Evolutionary conservation across 1,284 basidiomycete species (phyloP), one percentile per base, ranked within the genome.

Genomic region (Spongiforma sp.): DNA sequence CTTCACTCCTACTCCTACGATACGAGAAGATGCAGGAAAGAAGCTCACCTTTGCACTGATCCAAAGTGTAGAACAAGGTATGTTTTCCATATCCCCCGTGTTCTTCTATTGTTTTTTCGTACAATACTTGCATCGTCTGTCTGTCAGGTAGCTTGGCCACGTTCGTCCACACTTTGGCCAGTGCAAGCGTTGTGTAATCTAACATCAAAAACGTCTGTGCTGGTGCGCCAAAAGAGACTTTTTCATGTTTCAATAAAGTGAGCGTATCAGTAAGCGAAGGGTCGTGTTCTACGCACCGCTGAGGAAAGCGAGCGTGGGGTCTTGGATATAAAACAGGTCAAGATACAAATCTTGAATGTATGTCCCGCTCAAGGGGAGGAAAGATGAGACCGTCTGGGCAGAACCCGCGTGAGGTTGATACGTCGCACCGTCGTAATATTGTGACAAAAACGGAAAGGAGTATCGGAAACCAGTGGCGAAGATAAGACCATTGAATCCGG

Each of bases 111-210:
- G 21, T 56, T 24, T 55, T 52, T 9, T 62, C 56, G 30, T 63
- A 5, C 37, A 30, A 43, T 11, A 17, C 41, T 8, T 11, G 32
- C 68, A 70, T 70, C 10, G 2, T 48, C n/a, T 24, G 28, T 10
- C 0, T 50, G 30, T 7, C 60, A 4, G 70, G 63, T 2, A 72
- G 61, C 50, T 65, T 70, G 12, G 65, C 68, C 14, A 17, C 62
- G n/a, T 62, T 59, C 12, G 70, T 59, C 66, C 70, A 70, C 6
- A 72, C 62, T 54, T 70, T 70, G 43, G 70, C 68, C 8, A 68
- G 8, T 5, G 66, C 70, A 4, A 70, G 46, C 14, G 65, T 1
- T 4, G 12, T 9, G 48, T 70, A 70, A 4, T 62, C 63, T 5
- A 21, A 8, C 4, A 9, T n/a, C 1, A 8, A 0, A 21, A 66